phyloP scores from a whole-genome alignment of 2,329 filamentous ascomycete species.

The Stagonosporopsis chrysanthemi region DNA sequence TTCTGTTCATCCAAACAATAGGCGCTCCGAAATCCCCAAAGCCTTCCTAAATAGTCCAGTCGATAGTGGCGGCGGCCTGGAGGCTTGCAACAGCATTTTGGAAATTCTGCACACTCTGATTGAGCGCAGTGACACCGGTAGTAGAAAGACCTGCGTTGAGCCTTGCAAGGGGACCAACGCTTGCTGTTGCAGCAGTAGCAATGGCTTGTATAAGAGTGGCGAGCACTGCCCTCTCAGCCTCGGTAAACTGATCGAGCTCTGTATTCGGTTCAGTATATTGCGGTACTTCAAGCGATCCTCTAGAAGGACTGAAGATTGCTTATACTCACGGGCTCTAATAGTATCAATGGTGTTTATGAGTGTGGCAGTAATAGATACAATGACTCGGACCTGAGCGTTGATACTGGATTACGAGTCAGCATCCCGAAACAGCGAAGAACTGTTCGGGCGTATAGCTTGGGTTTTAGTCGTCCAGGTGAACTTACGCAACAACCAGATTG shows the following conservation, averaged over 20 bases:
- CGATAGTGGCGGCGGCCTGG: not conserved
- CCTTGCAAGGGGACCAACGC: not conserved
- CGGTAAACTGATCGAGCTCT: not conserved
- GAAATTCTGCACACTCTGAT: not conserved
- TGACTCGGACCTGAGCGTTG: not conserved
- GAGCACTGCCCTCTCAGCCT: not conserved
- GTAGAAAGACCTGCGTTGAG: slow-evolving; percentile 3
- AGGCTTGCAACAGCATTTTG: not conserved
- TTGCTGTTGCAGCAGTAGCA: not conserved
- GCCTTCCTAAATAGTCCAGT: slow-evolving; percentile 10
- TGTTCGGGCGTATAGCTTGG: not conserved
- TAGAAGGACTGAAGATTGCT: too few relatives aligned
- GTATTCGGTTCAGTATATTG: too few relatives aligned
- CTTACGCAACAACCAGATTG: not conserved
- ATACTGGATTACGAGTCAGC: not conserved
- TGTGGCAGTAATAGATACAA: not conserved
- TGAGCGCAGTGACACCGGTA: not conserved
- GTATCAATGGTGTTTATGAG: not conserved
- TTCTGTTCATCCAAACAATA: too few relatives aligned
- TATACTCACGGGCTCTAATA: not conserved
- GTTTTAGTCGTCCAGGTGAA: not conserved
- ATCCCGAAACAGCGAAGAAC: not conserved
- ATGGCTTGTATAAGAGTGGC: slow-evolving; percentile 1
- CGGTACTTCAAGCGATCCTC: too few relatives aligned
- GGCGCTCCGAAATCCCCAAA: too few relatives aligned